Percentiles rank a stretch among this genome's conserved stretches.
Conservation (phyloP, 78 protist species). For the Paratrimastix pyriformis region DNA sequence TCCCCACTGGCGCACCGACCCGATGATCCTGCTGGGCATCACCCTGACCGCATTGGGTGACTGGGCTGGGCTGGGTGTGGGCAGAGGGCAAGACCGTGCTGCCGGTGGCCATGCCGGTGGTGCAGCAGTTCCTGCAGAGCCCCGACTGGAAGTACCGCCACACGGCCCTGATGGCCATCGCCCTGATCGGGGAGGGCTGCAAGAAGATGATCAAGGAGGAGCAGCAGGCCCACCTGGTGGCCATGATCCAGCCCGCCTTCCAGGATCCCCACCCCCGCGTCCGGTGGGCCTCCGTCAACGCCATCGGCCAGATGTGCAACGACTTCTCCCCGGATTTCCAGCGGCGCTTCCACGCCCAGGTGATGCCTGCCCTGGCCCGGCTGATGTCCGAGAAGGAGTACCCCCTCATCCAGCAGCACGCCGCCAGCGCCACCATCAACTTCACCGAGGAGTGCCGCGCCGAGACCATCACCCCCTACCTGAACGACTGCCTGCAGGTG, state of each 20-base stretch:
- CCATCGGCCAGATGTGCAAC: constrained; percentile 70
- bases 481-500: constrained; percentile 17
- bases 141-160: constrained; percentile 46
- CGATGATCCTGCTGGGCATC: too few species aligned
- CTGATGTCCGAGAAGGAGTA: constrained; percentile 19
- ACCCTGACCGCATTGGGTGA: too few species aligned
- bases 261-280: constrained; percentile 77
- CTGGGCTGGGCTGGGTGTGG: too few species aligned
- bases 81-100: constrained; percentile 40
- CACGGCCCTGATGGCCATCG: constrained; percentile 45
- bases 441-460: constrained; percentile 23
- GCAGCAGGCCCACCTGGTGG: neutral
- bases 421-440: constrained; percentile 62
- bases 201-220: neutral
- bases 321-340: constrained; percentile 48
- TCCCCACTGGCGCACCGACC: too few species aligned
- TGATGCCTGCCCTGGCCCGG: constrained; percentile 33
- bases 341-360: neutral
- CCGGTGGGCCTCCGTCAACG: constrained; percentile 68
- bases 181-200: constrained; percentile 52
- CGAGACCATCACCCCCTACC: constrained; percentile 43
- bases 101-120: constrained; percentile 25
- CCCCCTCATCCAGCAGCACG: constrained; percentile 57
- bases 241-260: constrained; percentile 4
- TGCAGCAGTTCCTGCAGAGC: neutral